Conservation (phyloP, 179 eudicot genomes). For the Silene coronaria region DNA sequence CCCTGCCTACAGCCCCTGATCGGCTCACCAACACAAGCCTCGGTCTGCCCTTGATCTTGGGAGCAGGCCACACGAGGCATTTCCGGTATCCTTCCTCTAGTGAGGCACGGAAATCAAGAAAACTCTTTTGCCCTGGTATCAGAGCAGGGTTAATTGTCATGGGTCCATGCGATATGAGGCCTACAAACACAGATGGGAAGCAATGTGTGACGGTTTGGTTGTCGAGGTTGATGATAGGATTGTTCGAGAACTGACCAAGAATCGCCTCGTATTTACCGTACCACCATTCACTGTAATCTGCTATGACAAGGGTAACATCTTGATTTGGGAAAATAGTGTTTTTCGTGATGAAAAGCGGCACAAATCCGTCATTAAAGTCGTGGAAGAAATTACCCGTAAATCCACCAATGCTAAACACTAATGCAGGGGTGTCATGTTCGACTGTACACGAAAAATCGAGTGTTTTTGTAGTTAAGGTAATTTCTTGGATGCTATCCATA, state of each 20-base stretch:
- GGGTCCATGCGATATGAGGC: slow-evolving; percentile 56
- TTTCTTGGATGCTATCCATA: slow-evolving; percentile 40
- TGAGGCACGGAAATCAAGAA: slow-evolving; percentile 42
- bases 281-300: slow-evolving; percentile 56
- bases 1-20: slow-evolving; percentile 35
- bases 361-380: slow-evolving; percentile 60
- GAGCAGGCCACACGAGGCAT: slow-evolving; percentile 20
- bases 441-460: slow-evolving; percentile 28
- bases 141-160: slow-evolving; percentile 36
- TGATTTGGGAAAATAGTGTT: slow-evolving; percentile 32
- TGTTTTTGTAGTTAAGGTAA: slow-evolving; percentile 38
- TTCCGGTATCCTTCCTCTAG: slow-evolving; percentile 36
- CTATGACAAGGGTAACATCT: slow-evolving; percentile 49
- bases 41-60: slow-evolving; percentile 38
- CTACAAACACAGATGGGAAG: slow-evolving; percentile 45
- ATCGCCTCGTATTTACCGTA: slow-evolving; percentile 51
- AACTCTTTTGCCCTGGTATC: slow-evolving; percentile 29
- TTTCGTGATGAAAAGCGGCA: slow-evolving; percentile 59
- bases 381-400: slow-evolving; percentile 56
- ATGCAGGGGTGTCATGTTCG: slow-evolving; percentile 45
- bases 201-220: slow-evolving; percentile 54
- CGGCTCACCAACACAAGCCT: slow-evolving; percentile 48
- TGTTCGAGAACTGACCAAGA: slow-evolving; percentile 36
- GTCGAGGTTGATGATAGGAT: slow-evolving; percentile 46
- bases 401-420: slow-evolving; percentile 54